These are phyloP conservation scores for Atalantia buxifolia DNA, from an alignment of 345 rosid genomes.

Conservation along the genomic window DNA sequence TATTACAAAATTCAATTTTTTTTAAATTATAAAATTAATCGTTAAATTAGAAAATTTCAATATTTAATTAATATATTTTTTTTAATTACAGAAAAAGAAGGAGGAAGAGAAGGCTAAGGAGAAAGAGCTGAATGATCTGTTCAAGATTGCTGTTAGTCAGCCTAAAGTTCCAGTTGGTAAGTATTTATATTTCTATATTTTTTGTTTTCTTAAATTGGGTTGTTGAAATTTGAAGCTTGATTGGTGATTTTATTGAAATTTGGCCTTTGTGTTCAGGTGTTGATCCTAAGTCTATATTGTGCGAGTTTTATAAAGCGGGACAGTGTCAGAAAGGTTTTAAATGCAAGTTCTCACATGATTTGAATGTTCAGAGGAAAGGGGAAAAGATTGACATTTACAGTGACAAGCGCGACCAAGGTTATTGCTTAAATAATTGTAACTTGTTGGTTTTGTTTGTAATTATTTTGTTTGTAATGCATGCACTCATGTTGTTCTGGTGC, in stretches of 20 bases:
- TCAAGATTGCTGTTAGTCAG: slow-evolving; percentile 70
- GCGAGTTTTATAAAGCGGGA: slow-evolving; percentile 61
- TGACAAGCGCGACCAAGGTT: slow-evolving; percentile 57
- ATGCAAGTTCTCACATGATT: slow-evolving; percentile 73
- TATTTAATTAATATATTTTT: too few relatives aligned
- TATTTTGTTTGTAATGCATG: neutral
- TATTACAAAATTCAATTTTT: too few relatives aligned
- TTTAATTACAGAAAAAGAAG: slow-evolving; percentile 47
- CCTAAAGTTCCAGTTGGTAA: slow-evolving; percentile 67
- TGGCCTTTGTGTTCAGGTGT: slow-evolving; percentile 43
- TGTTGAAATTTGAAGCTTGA: neutral
- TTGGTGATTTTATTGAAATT: neutral
- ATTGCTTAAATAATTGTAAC: neutral
- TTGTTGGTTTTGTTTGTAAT: neutral
- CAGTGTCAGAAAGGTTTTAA: slow-evolving; percentile 67
- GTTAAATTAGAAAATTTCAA: too few relatives aligned
- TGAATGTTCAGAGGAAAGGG: slow-evolving; percentile 70
- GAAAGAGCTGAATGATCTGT: slow-evolving; percentile 64
- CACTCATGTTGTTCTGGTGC: neutral
- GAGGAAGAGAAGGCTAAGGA: slow-evolving; percentile 59
- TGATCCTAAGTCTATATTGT: slow-evolving; percentile 69
- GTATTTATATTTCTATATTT: neutral
- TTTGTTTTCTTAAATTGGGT: neutral
- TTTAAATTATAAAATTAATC: neutral
- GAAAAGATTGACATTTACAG: slow-evolving; percentile 67